phyloP scores from a whole-genome alignment of 345 rosid species.

The Stellera chamaejasme region DNA sequence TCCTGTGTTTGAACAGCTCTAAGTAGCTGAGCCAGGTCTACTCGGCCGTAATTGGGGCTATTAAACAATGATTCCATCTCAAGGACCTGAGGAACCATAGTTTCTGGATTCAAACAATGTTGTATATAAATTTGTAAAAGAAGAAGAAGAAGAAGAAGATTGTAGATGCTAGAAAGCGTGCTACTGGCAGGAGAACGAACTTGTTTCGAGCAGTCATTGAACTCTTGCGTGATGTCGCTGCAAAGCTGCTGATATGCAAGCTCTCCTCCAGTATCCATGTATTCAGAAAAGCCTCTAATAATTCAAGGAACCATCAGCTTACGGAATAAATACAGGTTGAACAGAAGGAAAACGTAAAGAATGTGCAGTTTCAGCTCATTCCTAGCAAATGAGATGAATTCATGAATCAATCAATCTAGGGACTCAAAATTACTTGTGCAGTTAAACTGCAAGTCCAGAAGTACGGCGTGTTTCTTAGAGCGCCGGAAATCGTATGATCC shows the following conservation, averaged over 20 bases:
- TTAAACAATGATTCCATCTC: slow-evolving; percentile 60
- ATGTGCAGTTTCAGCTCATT: neutral
- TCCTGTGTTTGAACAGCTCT: slow-evolving; percentile 77
- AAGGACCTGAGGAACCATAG: slow-evolving; percentile 38
- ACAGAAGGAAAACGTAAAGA: neutral
- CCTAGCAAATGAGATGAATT: neutral
- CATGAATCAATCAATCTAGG: neutral
- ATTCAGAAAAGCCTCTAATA: slow-evolving; percentile 68
- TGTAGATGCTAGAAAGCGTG: neutral
- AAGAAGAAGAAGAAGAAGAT: neutral
- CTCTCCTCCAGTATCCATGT: slow-evolving; percentile 70
- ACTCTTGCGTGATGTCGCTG: slow-evolving; percentile 64
- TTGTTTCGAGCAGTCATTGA: slow-evolving; percentile 88
- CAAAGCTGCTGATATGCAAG: slow-evolving; percentile 74
- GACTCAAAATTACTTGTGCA: neutral
- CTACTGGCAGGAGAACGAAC: slow-evolving; percentile 18
- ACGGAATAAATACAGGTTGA: neutral
- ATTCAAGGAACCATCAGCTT: slow-evolving; percentile 2
- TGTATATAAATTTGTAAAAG: neutral
- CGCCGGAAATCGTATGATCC: neutral
- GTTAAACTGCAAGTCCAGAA: no score
- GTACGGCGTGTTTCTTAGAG: no score
- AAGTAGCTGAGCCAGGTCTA: slow-evolving; percentile 68
- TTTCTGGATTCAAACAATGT: neutral
- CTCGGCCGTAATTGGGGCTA: slow-evolving; percentile 38